Evolutionary conservation across 1,284 basidiomycete genomes (phyloP).

Genomic region (Tremellales sp.): DNA sequence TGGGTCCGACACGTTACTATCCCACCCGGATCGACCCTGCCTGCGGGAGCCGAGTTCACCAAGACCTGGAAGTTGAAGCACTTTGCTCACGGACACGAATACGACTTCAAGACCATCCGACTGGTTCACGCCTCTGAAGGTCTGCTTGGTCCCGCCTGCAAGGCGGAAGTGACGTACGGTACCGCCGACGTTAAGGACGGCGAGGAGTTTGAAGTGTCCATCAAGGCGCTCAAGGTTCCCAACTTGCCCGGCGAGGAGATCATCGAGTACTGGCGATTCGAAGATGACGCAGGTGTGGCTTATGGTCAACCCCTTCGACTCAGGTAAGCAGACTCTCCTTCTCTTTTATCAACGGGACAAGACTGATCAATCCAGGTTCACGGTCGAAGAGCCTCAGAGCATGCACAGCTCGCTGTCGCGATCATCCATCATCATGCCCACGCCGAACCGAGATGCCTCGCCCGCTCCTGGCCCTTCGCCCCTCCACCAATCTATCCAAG

Average conservation of each 20-base stretch:
- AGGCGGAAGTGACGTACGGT: slow-evolving; percentile 12
- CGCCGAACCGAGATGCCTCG: neutral
- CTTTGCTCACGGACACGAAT: slow-evolving; percentile 38
- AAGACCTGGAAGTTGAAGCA: slow-evolving; percentile 43
- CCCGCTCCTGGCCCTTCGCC: too few relatives aligned
- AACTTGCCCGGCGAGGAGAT: slow-evolving; percentile 33
- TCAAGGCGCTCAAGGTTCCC: slow-evolving; percentile 37
- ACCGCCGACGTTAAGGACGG: slow-evolving; percentile 29
- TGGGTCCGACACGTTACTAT: slow-evolving; percentile 43
- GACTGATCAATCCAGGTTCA: slow-evolving; percentile 17
- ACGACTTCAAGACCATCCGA: slow-evolving; percentile 26
- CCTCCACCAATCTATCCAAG: neutral
- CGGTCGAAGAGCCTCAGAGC: slow-evolving; percentile 23
- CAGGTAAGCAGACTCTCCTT: slow-evolving; percentile 17
- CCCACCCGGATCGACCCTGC: slow-evolving; percentile 30
- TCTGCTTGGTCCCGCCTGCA: slow-evolving; percentile 17
- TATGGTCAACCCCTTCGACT: slow-evolving; percentile 42
- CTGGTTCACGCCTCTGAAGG: slow-evolving; percentile 28
- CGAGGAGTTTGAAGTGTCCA: slow-evolving; percentile 29
- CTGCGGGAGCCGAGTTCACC: slow-evolving; percentile 42
- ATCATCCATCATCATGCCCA: slow-evolving; percentile 32
- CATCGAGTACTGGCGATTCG: slow-evolving; percentile 39
- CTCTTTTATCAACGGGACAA: neutral
- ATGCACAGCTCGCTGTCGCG: slow-evolving; percentile 19
- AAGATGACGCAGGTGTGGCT: slow-evolving; percentile 34